phyloP scores from a whole-genome alignment of 2,329 filamentous ascomycete genomes.

The Pseudogymnoascus sp. region DNA sequence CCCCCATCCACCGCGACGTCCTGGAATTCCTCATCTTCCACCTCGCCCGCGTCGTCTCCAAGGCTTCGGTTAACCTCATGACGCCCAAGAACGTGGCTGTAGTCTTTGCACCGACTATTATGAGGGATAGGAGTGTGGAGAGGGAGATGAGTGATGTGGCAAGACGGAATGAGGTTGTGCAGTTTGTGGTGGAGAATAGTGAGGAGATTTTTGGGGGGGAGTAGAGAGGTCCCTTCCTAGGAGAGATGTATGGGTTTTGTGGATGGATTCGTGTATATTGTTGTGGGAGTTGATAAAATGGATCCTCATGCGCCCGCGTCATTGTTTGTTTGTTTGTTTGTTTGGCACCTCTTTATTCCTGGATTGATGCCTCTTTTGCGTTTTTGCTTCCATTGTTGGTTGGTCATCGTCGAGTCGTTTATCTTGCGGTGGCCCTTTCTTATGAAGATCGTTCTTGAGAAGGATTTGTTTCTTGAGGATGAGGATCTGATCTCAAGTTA shows the following conservation, averaged over 20 bases:
- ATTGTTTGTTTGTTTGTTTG: background rate
- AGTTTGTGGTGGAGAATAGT: slow-evolving; percentile 88
- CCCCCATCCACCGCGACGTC: slow-evolving; percentile 75
- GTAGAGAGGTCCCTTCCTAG: background rate
- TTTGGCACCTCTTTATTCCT: background rate
- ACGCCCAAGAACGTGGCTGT: slow-evolving; percentile 92
- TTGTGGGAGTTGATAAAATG: background rate
- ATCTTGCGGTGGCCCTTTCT: background rate
- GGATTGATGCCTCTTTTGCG: background rate
- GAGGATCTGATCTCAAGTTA: background rate
- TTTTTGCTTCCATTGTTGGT: background rate
- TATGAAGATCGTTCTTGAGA: background rate
- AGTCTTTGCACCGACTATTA: slow-evolving; percentile 95
- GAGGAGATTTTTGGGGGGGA: slow-evolving; percentile 58
- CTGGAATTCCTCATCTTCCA: slow-evolving; percentile 94
- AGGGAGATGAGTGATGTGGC: slow-evolving; percentile 96
- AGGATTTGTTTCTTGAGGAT: background rate
- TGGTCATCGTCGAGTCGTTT: background rate
- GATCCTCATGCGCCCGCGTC: background rate
- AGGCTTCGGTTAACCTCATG: slow-evolving; percentile 87
- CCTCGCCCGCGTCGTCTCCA: slow-evolving; percentile 73
- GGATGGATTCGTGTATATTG: background rate
- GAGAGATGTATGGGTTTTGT: no score
- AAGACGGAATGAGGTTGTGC: slow-evolving; percentile 82
- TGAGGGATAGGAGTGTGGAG: slow-evolving; percentile 82